phyloP scores from a whole-genome alignment of 2,329 filamentous ascomycete species.

The Ambrosiella xylebori region DNA sequence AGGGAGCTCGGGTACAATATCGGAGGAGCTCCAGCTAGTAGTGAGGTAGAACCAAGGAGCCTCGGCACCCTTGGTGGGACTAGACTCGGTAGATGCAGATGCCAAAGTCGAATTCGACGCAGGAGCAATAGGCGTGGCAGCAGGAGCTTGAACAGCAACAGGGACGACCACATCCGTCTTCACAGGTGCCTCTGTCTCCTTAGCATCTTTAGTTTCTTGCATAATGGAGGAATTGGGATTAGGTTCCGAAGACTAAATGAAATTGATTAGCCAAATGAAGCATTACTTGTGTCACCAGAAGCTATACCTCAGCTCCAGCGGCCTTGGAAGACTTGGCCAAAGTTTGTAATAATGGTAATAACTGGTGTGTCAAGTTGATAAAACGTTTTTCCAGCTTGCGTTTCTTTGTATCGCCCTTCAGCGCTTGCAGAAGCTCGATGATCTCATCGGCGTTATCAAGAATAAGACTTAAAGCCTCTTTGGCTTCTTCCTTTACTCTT shows the following conservation, averaged over 20 bases:
- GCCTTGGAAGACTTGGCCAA: slow-evolving; percentile 11
- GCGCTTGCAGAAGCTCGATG: slow-evolving; percentile 22
- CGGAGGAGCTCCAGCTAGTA: slow-evolving; percentile 33
- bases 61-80: slow-evolving; percentile 8
- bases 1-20: slow-evolving; percentile 33
- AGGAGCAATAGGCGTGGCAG: not conserved
- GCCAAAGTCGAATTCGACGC: too few relatives aligned
- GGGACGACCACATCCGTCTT: not conserved
- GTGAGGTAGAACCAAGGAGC: slow-evolving; percentile 17
- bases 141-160: not conserved
- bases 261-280: not conserved
- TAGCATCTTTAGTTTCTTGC: too few relatives aligned
- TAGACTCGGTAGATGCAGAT: not conserved
- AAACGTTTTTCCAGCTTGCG: slow-evolving; percentile 14
- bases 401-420: slow-evolving; percentile 18
- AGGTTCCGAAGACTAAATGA: not conserved
- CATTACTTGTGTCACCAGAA: not conserved
- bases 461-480: slow-evolving; percentile 18
- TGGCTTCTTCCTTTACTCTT: slow-evolving; percentile 13
- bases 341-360: slow-evolving; percentile 18
- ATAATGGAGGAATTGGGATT: too few relatives aligned
- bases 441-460: slow-evolving; percentile 24
- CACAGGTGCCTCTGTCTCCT: not conserved
- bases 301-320: slow-evolving; percentile 3
- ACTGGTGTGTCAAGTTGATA: slow-evolving; percentile 15